Percentiles rank a stretch among this genome's conserved stretches.
These are phyloP conservation scores for Pleurozium schreberi DNA, from an alignment of 225 moss, liverwort and hornwort species.

Conservation along the genomic window DNA sequence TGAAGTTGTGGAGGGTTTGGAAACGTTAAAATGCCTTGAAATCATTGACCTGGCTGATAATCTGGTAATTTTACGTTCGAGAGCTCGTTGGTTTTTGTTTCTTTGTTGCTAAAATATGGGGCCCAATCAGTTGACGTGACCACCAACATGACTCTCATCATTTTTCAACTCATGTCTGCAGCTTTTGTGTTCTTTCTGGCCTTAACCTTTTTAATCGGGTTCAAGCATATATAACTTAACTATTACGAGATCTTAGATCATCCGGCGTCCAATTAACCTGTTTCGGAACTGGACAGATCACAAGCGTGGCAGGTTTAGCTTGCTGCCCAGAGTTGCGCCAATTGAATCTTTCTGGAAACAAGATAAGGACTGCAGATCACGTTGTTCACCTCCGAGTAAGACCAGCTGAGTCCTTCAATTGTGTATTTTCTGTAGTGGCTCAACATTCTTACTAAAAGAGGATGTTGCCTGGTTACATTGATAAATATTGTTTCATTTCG, in stretches of 20 bases:
- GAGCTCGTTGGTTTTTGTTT: background rate
- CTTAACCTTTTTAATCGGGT: background rate
- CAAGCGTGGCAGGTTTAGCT: conserved; percentile 30
- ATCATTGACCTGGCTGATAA: conserved; percentile 75
- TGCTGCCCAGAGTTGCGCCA: conserved; percentile 44
- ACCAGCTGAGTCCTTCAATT: background rate
- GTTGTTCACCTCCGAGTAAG: conserved; percentile 49
- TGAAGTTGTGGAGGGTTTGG: conserved; percentile 65
- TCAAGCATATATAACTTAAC: background rate
- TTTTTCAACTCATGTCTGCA: background rate
- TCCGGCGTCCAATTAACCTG: background rate
- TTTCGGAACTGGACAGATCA: conserved; percentile 9
- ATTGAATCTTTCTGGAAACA: conserved; percentile 59
- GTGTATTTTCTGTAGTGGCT: background rate
- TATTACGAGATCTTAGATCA: background rate
- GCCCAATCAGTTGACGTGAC: background rate
- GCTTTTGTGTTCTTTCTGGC: background rate
- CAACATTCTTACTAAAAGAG: background rate
- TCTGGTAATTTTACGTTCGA: conserved; percentile 18
- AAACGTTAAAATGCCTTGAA: conserved; percentile 38
- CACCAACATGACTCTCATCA: background rate
- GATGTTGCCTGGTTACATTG: background rate
- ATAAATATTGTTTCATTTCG: background rate
- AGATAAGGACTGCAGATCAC: conserved; percentile 34
- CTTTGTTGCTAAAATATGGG: background rate